These are phyloP conservation scores for Fusarium xylarioides DNA, from an alignment of 2,329 filamentous ascomycete species.

Conservation along the genomic window DNA sequence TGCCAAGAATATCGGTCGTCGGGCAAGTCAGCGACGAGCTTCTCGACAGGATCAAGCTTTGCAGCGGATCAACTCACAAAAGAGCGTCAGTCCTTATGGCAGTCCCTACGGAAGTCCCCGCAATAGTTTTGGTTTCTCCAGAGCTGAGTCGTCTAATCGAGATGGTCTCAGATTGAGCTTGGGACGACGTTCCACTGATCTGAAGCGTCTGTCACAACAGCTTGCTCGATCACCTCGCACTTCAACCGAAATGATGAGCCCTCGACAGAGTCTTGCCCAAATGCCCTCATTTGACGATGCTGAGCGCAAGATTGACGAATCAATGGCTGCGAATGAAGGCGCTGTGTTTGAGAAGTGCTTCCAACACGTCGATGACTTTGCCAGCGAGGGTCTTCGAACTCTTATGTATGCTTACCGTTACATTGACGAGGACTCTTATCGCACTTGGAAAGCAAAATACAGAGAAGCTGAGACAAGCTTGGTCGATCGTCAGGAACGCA, in stretches of 20 bases:
- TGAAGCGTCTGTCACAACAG: slow-evolving; percentile 42
- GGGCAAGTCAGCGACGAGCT: slow-evolving; percentile 69
- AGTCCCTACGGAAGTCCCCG: slow-evolving; percentile 50
- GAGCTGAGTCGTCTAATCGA: slow-evolving; percentile 41
- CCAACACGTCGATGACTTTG: slow-evolving; percentile 88
- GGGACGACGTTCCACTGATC: slow-evolving; percentile 44
- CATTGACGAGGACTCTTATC: slow-evolving; percentile 78
- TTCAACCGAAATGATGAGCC: slow-evolving; percentile 42
- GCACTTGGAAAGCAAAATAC: slow-evolving; percentile 79
- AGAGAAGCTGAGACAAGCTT: slow-evolving; percentile 85
- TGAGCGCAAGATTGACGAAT: slow-evolving; percentile 67
- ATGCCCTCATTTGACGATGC: slow-evolving; percentile 49
- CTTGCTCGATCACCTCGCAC: slow-evolving; percentile 40
- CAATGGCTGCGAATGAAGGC: slow-evolving; percentile 66
- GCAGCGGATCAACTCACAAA: slow-evolving; percentile 49
- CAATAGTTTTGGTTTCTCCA: slow-evolving; percentile 50
- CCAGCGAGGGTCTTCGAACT: slow-evolving; percentile 86
- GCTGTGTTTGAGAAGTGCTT: slow-evolving; percentile 85
- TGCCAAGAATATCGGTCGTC: slow-evolving; percentile 58
- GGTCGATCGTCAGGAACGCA: slow-evolving; percentile 77
- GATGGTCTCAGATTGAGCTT: slow-evolving; percentile 45
- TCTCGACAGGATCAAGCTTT: slow-evolving; percentile 53
- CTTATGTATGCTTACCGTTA: slow-evolving; percentile 85
- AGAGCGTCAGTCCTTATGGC: slow-evolving; percentile 43
- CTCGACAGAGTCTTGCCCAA: slow-evolving; percentile 37